Evolutionary conservation across 1,284 basidiomycete species (phyloP).

Genomic region (Cystobasidium sp.): DNA sequence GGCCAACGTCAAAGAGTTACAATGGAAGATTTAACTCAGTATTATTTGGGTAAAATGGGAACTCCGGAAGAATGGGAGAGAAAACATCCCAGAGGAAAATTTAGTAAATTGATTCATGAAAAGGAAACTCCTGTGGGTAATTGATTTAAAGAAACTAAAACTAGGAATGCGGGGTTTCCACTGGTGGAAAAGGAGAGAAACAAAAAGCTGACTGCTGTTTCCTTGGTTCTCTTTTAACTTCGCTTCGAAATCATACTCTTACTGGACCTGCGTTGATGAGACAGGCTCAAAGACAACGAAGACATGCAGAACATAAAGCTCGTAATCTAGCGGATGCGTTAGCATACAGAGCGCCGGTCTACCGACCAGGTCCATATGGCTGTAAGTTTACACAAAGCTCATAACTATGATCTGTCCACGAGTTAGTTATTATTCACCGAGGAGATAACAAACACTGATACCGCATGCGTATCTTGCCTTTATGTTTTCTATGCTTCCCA

Average conservation of each 20-base stretch:
- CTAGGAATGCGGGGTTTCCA: not conserved
- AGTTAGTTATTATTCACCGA: too few relatives aligned
- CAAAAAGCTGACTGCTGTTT: too few relatives aligned
- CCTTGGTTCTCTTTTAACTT: too few relatives aligned
- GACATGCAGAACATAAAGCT: slow-evolving; percentile 38
- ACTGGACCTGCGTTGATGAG: not conserved
- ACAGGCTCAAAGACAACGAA: slow-evolving; percentile 32
- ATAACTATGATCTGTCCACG: not conserved
- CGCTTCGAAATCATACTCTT: not conserved
- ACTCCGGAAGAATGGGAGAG: slow-evolving; percentile 42
- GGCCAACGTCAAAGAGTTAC: slow-evolving; percentile 21
- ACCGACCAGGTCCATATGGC: slow-evolving; percentile 33
- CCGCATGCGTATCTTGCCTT: not conserved
- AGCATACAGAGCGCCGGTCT: slow-evolving; percentile 24
- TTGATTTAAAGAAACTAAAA: not conserved
- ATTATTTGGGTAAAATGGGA: slow-evolving; percentile 40
- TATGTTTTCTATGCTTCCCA: not conserved
- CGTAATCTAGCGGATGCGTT: slow-evolving; percentile 36
- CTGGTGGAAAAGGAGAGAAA: too few relatives aligned
- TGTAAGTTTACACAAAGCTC: slow-evolving; percentile 5
- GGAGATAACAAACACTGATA: not conserved
- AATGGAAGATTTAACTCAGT: slow-evolving; percentile 40
- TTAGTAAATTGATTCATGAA: slow-evolving; percentile 34
- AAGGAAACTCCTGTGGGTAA: slow-evolving; percentile 39
- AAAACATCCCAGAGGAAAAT: slow-evolving; percentile 25